Percentiles rank a stretch among this genome's conserved stretches.
Conservation (phyloP, 1,284 basidiomycete species). For the Rhodotorula sp. region DNA sequence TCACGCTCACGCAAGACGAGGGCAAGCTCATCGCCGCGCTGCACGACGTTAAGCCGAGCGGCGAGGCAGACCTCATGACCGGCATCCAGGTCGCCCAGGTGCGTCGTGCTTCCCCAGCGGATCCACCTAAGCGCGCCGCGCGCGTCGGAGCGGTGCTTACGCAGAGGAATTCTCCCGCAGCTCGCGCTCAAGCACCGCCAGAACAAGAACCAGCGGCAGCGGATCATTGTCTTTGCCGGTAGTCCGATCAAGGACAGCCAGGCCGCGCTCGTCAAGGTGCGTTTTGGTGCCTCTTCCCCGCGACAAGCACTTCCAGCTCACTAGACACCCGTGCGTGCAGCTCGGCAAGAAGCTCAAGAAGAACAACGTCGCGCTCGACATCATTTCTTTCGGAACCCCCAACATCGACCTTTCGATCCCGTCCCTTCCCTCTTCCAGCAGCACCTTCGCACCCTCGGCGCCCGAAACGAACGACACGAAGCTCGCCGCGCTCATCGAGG, state of each 20-base stretch:
- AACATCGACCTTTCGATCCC: constrained; percentile 30
- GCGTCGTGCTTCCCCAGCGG: neutral
- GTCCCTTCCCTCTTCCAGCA: constrained; percentile 12
- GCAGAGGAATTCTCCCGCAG: constrained; percentile 20
- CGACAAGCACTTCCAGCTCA: neutral
- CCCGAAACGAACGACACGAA: constrained; percentile 62
- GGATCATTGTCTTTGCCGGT: constrained; percentile 89
- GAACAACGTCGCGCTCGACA: constrained; percentile 96
- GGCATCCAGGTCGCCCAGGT: constrained; percentile 85
- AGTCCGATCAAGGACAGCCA: constrained; percentile 66
- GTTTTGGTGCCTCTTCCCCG: neutral
- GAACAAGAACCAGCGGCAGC: constrained; percentile 96
- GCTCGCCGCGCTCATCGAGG: constrained; percentile 74
- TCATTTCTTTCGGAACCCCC: constrained; percentile 68
- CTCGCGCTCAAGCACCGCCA: constrained; percentile 96
- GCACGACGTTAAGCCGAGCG: constrained; percentile 68
- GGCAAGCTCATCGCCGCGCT: constrained; percentile 85
- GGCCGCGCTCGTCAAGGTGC: constrained; percentile 43
- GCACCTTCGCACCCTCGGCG: constrained; percentile 59
- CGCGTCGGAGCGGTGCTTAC: neutral
- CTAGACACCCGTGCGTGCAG: constrained; percentile 37
- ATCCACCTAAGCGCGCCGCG: neutral
- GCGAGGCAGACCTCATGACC: constrained; percentile 79
- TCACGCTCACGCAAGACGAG: constrained; percentile 91
- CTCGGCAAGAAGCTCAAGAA: constrained; percentile 98